Base-by-base conservation (phyloP, 2,329 filamentous ascomycete species). In the Juglanconis oblonga region DNA sequence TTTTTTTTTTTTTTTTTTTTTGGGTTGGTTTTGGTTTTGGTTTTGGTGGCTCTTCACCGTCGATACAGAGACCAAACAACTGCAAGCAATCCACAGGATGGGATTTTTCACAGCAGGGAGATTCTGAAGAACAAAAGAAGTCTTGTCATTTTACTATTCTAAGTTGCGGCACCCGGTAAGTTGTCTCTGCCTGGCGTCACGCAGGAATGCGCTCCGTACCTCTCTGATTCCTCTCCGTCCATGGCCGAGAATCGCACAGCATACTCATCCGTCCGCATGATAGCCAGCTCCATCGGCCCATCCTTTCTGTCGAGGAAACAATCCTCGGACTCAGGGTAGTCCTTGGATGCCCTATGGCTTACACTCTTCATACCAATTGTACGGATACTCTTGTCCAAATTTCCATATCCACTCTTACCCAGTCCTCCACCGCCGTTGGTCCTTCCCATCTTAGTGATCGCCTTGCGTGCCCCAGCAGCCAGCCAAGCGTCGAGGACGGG, bases 401-500 rank as follows among this genome's bases (percentile, higher is more conserved):
- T 57, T n/a, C 55, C 55, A 51, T 57, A 57, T 5, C 55, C 55
- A 35, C 55, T 57, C 29, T 57, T 57, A 17, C 54, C 29, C 24
- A 56, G 2, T n/a, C 45, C 55, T 8, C 35, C 45, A 10, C 52
- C 45, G n/a, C 17, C 32, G 24, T 24, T 33, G 11, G 55, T 44
- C 29, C 36, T 40, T 2, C 55, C 55, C 45, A 57, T 57, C 47
- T 57, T 57, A n/a, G 55, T 35, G 35, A 57, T 57, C 24, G 47
- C 55, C 47, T 51, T 57, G 24, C 55, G 45, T 33, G 55, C 55
- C 36, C 59, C 59, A 49, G 47, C 40, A 57, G 38, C 59, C 45
- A 61, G 44, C 55, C 55, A 61, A 14, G 55, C 70, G 31, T 71
- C 70, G 40, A 74, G 65, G 6, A 73, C 67, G 2, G 73, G 73